These are phyloP conservation scores for Diaporthe humulicola DNA, from an alignment of 2,329 filamentous ascomycete species.

Conservation along the genomic window DNA sequence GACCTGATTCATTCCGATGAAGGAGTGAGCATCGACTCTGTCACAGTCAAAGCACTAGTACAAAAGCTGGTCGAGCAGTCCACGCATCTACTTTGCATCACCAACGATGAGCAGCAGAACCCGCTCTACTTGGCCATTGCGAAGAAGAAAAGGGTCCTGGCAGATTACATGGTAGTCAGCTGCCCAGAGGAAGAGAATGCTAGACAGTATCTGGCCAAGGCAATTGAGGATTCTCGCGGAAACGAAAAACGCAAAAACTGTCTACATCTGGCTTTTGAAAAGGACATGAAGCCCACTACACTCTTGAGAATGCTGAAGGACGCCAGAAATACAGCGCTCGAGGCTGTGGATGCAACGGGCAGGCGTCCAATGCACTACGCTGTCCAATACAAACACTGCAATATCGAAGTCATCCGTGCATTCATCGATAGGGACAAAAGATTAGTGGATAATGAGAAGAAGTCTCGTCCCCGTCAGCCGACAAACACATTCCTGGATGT, in stretches of 20 bases:
- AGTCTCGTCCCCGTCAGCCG: neutral
- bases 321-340: neutral
- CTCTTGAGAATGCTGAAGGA: neutral
- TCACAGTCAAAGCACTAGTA: neutral
- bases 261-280: slow-evolving; percentile 13
- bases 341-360: neutral
- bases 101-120: neutral
- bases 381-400: neutral
- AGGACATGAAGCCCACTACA: neutral
- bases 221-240: neutral
- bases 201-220: neutral
- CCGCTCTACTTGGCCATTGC: neutral
- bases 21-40: neutral
- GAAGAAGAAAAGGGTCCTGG: neutral
- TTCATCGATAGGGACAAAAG: neutral
- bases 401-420: neutral
- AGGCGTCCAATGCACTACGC: slow-evolving; percentile 15
- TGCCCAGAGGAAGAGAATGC: neutral
- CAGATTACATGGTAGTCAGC: neutral
- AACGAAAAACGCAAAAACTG: slow-evolving; percentile 2
- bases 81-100: neutral
- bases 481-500: neutral
- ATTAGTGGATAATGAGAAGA: fast-evolving
- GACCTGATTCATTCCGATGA: neutral
- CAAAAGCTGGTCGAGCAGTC: neutral